phyloP scores from a whole-genome alignment of 345 rosid species.

The Ricinus communis region DNA sequence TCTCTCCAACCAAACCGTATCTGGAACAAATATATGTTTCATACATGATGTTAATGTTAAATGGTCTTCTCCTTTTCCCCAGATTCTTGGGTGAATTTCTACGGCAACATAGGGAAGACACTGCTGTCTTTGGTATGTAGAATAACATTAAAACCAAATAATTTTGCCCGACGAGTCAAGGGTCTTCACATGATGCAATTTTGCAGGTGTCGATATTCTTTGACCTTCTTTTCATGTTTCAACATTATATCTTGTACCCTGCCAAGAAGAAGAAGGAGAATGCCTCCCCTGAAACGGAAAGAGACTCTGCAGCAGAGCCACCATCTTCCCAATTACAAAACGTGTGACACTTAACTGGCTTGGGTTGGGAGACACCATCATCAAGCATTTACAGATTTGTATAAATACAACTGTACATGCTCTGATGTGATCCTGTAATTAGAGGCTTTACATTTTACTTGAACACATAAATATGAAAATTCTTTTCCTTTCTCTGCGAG shows the following conservation, averaged over 20 bases:
- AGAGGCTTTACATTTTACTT: too few species aligned
- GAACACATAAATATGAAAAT: too few species aligned
- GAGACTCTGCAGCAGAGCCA: background rate
- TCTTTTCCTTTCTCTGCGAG: too few species aligned
- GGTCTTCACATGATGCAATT: conserved; percentile 6
- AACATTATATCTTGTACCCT: conserved; percentile 70
- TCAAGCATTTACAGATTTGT: too few species aligned
- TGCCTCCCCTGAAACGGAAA: background rate
- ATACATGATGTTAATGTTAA: background rate
- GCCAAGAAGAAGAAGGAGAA: background rate
- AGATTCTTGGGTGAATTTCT: conserved; percentile 96
- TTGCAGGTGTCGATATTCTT: conserved; percentile 70
- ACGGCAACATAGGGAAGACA: conserved; percentile 85
- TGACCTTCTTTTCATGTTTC: conserved; percentile 74
- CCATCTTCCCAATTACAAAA: too few species aligned
- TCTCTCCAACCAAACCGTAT: conserved; percentile 5
- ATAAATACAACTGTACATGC: too few species aligned
- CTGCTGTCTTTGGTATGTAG: conserved; percentile 46
- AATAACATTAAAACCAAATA: too few species aligned
- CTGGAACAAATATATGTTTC: too few species aligned
- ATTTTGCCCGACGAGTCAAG: too few species aligned
- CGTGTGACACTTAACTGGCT: too few species aligned
- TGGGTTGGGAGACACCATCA: too few species aligned
- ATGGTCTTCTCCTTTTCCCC: background rate
- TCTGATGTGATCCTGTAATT: too few species aligned